Base-by-base conservation (phyloP, 805 yeast species). In the Lachancea sp. region DNA sequence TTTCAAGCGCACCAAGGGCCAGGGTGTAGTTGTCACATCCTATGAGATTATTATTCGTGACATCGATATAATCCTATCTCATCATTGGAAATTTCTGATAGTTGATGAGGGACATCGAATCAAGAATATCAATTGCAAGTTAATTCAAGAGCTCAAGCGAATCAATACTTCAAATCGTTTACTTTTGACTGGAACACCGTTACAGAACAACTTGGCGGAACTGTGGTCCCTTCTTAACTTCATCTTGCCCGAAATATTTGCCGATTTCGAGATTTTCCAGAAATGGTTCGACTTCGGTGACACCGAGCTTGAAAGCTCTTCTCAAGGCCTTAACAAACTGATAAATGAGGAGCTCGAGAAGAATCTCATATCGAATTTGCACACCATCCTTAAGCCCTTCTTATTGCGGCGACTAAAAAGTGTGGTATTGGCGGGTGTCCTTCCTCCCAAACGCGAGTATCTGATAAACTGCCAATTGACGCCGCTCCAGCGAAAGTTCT, bases 101-200 rank as follows among this genome's bases (percentile, higher is more conserved):
- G 95, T 91, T 16, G 99, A 91, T 63, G 99, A 91, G 65, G 99
- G 98, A 6, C 99, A 91, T 63, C 71, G 99, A 33, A 70, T 91
- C 53, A 93, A 91, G 58, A 91, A 91, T 60, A 74, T 81, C 51
- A 79, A 90, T 54, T 86, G 95, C 63, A 69, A 79, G 52, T 70
- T 91, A 49, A 82, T 91, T 42, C 74, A 74, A 44, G 81, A 81
- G 49, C 72, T 91, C 53, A 90, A 87, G 56, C 74, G 73, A 50
- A 72, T 87, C 32, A 63, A 68, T 18, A 81, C 84, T 0, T 71
- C 78, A 1, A 91, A 91, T 58, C 70, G 96, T 49, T 68, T 91
- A 38, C 68, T 91, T 22, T 67, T 91, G 12, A 91, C 99, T 0
- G 99, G 99, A n/a, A 91, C 99, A 0, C 98, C 99, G 0, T 69